Evolutionary conservation across 1,284 basidiomycete species (phyloP).

Genomic region (Crucibulum parvulum): DNA sequence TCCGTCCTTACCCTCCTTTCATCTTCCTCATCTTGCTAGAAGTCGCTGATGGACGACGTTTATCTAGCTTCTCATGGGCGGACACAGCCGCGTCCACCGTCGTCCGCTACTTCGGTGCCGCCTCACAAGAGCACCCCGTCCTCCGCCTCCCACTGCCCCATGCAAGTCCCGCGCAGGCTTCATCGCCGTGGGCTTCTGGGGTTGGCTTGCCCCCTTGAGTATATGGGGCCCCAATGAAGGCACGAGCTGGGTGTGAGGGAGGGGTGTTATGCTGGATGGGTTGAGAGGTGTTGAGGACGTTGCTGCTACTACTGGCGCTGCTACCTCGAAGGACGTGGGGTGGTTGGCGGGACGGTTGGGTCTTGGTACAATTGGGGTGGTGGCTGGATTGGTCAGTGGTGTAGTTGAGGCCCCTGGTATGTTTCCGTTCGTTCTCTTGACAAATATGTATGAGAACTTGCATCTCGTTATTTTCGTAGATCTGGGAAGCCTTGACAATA

Average conservation of each 20-base stretch:
- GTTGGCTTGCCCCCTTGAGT: constrained; percentile 57
- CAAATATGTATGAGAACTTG: constrained; percentile 17
- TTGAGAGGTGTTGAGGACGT: constrained; percentile 42
- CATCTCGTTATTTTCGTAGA: constrained; percentile 58
- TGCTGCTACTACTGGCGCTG: constrained; percentile 12
- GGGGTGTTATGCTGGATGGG: no score
- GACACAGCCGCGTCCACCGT: constrained; percentile 96
- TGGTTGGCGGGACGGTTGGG: constrained; percentile 54
- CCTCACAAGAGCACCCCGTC: constrained; percentile 75
- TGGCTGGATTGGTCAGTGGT: constrained; percentile 82
- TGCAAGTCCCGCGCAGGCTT: constrained; percentile 93
- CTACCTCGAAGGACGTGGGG: constrained; percentile 12
- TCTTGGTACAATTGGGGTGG: constrained; percentile 61
- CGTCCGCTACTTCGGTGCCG: constrained; percentile 84
- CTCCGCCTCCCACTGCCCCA: constrained; percentile 75
- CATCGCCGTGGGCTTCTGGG: constrained; percentile 88
- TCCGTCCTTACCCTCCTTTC: no score
- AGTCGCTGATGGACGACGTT: constrained; percentile 3
- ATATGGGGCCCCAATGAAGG: constrained; percentile 20
- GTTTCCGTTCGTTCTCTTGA: constrained; percentile 30
- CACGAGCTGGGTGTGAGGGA: constrained; percentile 58
- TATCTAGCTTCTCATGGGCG: constrained; percentile 89
- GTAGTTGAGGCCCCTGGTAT: constrained; percentile 85
- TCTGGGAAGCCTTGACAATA: constrained; percentile 90
- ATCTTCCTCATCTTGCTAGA: constrained; percentile 2